Evolutionary conservation across 2,329 filamentous ascomycete genomes (phyloP).

Genomic region (Teratosphaeria zuluensis): DNA sequence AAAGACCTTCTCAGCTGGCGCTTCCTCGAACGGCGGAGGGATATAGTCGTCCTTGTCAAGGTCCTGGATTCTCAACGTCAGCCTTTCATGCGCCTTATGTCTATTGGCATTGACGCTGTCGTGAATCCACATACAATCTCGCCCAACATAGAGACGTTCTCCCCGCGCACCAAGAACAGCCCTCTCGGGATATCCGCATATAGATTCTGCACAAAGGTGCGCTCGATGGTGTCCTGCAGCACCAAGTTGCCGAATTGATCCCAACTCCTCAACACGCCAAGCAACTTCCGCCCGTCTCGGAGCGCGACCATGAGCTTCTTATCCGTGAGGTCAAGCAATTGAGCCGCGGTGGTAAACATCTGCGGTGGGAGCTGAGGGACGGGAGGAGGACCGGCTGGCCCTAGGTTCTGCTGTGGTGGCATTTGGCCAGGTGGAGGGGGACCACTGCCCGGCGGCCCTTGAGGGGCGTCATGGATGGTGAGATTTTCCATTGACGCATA

Average conservation of each 20-base stretch:
- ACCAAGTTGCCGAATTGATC: conserved; percentile 98
- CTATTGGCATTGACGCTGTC: not conserved
- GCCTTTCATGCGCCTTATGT: not conserved
- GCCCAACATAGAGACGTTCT: conserved; percentile 91
- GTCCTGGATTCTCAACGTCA: conserved; percentile 43
- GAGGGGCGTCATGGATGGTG: conserved; percentile 22
- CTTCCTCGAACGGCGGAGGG: conserved; percentile 57
- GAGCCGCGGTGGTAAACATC: conserved; percentile 97
- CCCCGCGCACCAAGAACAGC: conserved; percentile 83
- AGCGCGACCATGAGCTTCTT: conserved; percentile 93
- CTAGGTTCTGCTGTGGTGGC: conserved; percentile 4
- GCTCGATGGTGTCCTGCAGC: conserved; percentile 83
- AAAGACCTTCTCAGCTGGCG: conserved; percentile 59
- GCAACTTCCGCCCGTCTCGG: conserved; percentile 86
- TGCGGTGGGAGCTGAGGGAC: conserved; percentile 72
- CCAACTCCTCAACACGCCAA: conserved; percentile 88
- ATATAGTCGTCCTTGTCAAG: conserved; percentile 90
- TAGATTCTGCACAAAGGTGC: conserved; percentile 64
- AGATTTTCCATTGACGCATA: conserved; percentile 25
- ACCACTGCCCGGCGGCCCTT: not conserved
- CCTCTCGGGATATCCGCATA: conserved; percentile 82
- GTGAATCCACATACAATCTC: conserved; percentile 54
- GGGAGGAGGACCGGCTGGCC: conserved; percentile 23
- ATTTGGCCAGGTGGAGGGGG: not conserved
- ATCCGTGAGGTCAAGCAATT: conserved; percentile 90